Base-by-base conservation (phyloP, 768 basidiomycete genomes). In the Melanogaster broomeanus region DNA sequence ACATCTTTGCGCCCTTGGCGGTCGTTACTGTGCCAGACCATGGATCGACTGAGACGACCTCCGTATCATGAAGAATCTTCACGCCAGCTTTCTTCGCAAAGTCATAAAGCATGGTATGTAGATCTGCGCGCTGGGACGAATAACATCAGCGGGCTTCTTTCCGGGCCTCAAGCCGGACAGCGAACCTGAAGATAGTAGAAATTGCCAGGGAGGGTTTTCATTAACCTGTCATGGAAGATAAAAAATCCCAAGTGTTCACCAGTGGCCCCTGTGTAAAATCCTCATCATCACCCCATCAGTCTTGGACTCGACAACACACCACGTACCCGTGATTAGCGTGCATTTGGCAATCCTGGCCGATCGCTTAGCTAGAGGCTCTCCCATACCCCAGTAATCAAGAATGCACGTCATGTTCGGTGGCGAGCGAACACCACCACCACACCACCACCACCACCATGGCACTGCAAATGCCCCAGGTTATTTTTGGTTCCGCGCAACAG, bases 341-440 rank as follows among this genome's bases (percentile, higher is more conserved):
- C 65, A 52, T 22, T 51, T 55, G 3, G 33, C 9, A 8, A 61
- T 56, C n/a, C 42, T 57, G 15, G 61, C 47, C 0, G 66, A 39
- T 6, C 73, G 67, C 24, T 69, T 67, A 6, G 70, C 63, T 35
- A 85, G 60, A 10, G 62, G 58, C 30, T 78, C 74, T 15, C 66
- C 74, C 1, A 81, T 68, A 13, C 78, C 81, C 83, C 84, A 85
- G 40, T 78, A 70, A 27, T 71, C 61, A 38, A 85, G 64, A 1
- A 84, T 65, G 30, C 75, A 74, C 31, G 80, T 81, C 76, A 84
- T 76, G 54, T 83, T 81, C 1, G 84, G 82, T n/a, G 80, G 77
- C 0, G 77, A 71, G 12, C 75, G 73, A 15, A 77, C 60, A 22
- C 74, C 76, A 6, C 68, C 72, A 15, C 62, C 63, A 31, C 60